Base-by-base conservation (phyloP, 1,284 basidiomycete species). In the Tylopilus orsonianus region DNA sequence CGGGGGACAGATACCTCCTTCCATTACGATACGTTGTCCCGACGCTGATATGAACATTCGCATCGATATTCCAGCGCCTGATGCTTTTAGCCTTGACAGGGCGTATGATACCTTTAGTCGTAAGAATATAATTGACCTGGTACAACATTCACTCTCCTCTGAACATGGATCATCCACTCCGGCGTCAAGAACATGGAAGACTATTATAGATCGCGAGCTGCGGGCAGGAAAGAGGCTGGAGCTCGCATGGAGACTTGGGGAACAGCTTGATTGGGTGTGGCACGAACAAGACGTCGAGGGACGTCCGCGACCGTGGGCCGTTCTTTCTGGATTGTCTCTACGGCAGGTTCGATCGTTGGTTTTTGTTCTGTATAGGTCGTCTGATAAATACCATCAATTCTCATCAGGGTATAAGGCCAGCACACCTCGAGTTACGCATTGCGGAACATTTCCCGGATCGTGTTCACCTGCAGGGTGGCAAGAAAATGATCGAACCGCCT, bases 251-350 rank as follows among this genome's bases (percentile, higher is more conserved):
- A 75, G 88, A 23, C 67, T 75, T 41, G 83, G 78, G 37, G 80
- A 79, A 1, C 79, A 80, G 54, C 65, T 93, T 39, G 90, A 94
- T 62, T 94, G 91, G 92, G 74, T 92, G 32, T 85, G 83, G 80
- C 73, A 86, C 38, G 77, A 83, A 22, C 66, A 73, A 14, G 87
- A 90, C 57, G 73, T 86, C 2, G 72, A 79, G 19, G 86, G 81
- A 12, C 67, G 76, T 43, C 59, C 68, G n/a, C 77, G 90, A 34
- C 74, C 77, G 33, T 92, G 87, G 86, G 77, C 78, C 2, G 80
- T 90, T 1, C 66, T 93, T 10, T 86, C 78, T 56, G 91, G 90
- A 18, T 58, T 90, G 27, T 80, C 86, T 19, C 71, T 91, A 50
- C 75, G 76, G 55, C 80, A 86, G 71, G 89, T 85, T 52, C 19